Percentiles rank a stretch among this genome's conserved stretches.
Evolutionary conservation across 768 basidiomycete genomes (phyloP).

Genomic region (Agrocybe pediades): DNA sequence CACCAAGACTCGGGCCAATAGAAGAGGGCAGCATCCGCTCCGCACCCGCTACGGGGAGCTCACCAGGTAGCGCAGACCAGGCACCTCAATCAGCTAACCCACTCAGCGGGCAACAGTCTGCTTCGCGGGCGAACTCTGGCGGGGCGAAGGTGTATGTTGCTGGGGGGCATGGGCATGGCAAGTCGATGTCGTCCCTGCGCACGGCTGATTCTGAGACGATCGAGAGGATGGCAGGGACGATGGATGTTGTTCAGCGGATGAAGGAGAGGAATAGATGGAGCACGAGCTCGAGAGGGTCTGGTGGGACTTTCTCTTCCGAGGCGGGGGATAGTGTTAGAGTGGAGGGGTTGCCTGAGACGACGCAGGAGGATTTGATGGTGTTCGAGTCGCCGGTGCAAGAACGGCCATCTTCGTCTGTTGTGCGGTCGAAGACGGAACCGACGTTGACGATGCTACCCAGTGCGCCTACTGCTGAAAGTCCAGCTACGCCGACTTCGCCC

Average conservation of each 20-base stretch:
- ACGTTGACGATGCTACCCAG: no score
- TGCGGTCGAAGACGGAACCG: neutral
- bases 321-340: slow-evolving; percentile 15
- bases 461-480: no score
- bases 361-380: slow-evolving; percentile 13
- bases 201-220: slow-evolving; percentile 73
- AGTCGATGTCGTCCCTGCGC: slow-evolving; percentile 55
- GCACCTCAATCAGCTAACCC: neutral
- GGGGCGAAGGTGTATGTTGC: slow-evolving; percentile 30
- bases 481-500: slow-evolving; percentile 12
- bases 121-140: slow-evolving; percentile 6
- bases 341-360: slow-evolving; percentile 3
- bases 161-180: slow-evolving; percentile 40
- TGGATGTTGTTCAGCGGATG: slow-evolving; percentile 69
- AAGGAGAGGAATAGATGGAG: slow-evolving; percentile 33
- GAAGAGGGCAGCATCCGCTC: slow-evolving; percentile 51
- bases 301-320: slow-evolving; percentile 32
- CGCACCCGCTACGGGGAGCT: slow-evolving; percentile 8
- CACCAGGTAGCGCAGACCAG: slow-evolving; percentile 11
- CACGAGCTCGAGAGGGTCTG: slow-evolving; percentile 21
- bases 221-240: slow-evolving; percentile 62
- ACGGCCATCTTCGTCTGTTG: slow-evolving; percentile 1
- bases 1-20: slow-evolving; percentile 63
- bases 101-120: neutral
- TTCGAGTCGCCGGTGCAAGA: slow-evolving; percentile 38